Conservation (phyloP, 2,329 filamentous ascomycete genomes). For the Nothophaeocryptopus gaeumannii region DNA sequence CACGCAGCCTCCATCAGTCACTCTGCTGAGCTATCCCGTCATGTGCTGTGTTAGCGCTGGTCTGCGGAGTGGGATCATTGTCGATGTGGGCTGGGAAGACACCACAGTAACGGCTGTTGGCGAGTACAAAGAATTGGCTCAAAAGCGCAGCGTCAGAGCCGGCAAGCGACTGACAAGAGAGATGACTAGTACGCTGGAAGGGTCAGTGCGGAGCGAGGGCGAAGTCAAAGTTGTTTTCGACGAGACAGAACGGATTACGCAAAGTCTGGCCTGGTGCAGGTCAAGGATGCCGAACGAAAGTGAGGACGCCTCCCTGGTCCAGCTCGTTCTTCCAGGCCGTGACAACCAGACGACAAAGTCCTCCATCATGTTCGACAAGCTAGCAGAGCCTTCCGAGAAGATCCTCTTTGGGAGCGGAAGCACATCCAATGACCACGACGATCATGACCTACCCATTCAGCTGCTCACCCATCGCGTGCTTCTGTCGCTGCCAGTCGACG, state of each 20-base stretch:
- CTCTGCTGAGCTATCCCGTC: constrained; percentile 73
- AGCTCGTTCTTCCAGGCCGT: constrained; percentile 28
- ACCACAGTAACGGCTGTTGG: constrained; percentile 82
- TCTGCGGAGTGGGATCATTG: constrained; percentile 76
- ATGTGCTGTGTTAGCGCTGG: constrained; percentile 76
- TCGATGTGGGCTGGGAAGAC: constrained; percentile 92
- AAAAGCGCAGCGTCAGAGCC: constrained; percentile 68
- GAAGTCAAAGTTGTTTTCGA: constrained; percentile 58
- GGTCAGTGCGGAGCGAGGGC: constrained; percentile 47
- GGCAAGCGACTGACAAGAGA: constrained; percentile 69
- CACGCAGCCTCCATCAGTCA: constrained; percentile 75
- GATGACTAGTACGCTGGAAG: constrained; percentile 63
- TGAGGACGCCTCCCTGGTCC: constrained; percentile 11
- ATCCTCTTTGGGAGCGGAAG: constrained; percentile 64
- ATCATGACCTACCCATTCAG: constrained; percentile 79
- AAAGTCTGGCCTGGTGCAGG: constrained; percentile 73
- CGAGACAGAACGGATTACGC: constrained; percentile 76
- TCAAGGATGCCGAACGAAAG: constrained; percentile 30
- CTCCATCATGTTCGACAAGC: constrained; percentile 64
- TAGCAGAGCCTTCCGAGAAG: constrained; percentile 73
- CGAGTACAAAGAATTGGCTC: constrained; percentile 79
- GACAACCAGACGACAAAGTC: constrained; percentile 39
- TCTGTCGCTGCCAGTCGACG: constrained; percentile 73
- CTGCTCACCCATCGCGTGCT: constrained; percentile 73
- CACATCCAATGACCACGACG: constrained; percentile 65